Base-by-base conservation (phyloP, 352 stramenopile genomes). In the Phytophthora boehmeriae region DNA sequence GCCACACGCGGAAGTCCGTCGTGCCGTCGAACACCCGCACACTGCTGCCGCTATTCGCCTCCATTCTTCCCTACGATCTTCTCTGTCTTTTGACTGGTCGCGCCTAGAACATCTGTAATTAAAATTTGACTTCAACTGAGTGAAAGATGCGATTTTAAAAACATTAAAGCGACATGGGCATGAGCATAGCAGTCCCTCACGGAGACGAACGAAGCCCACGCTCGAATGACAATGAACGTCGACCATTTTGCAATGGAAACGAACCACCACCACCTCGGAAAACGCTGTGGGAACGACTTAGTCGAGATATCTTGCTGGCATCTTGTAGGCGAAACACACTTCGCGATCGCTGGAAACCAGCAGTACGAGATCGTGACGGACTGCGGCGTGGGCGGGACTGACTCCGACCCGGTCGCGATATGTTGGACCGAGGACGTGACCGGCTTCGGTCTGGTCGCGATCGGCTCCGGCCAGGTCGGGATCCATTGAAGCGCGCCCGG, bases 1-100 rank as follows among this genome's bases (percentile, higher is more conserved):
- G 71, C 73, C 73, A 83, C 38, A 83, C 53, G 45, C 68, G 44
- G 35, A 83, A 83, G 63, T 83, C 73, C 42, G 52, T 76, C 27
- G 67, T 75, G 43, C 71, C 73, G 39, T 83, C 73, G 41, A 83
- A 83, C 46, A 80, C 63, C 27, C 55, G 51, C 23, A 63, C 60
- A 43, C 42, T 65, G 44, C 44, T 59, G 50, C 54, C 25, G 39
- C 23, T n/a, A n/a, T n/a, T 45, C 6, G 46, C 19, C 42, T 73
- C 65, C 54, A 74, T 58, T 42, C 34, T 0, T 4, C 11, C 5
- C 16, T 19, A 13, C 34, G 34, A 14, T 41, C 34, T 17, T 41
- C 16, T 17, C 16, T 9, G 9, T 41, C 9, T 9, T 19, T 17
- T 41, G 11, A 41, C 34, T 17, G 34, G 34, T 41, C 34, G 34